Percentiles rank a stretch among this genome's conserved stretches.
Evolutionary conservation across 2,329 filamentous ascomycete genomes (phyloP).

Genomic region (Neofusicoccum ribis): DNA sequence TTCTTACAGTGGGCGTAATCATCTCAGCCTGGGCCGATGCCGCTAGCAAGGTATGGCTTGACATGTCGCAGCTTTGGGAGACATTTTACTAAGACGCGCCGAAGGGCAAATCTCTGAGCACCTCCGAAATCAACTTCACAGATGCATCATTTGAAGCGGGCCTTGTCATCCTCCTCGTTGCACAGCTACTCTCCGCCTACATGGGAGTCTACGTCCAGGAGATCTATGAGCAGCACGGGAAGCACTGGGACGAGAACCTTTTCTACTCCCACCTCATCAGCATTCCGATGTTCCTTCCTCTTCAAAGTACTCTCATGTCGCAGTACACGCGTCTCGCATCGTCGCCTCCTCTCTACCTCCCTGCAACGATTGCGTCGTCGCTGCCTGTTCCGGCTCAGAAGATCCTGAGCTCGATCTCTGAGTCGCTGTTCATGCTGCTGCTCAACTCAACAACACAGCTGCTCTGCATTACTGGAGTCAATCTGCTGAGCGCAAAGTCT

Average conservation of each 20-base stretch:
- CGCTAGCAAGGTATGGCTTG: conserved; percentile 67
- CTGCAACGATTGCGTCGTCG: conserved; percentile 30
- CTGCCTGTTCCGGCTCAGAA: conserved; percentile 34
- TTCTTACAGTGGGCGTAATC: conserved; percentile 84
- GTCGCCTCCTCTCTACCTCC: conserved; percentile 60
- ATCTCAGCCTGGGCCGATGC: conserved; percentile 89
- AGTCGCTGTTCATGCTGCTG: conserved; percentile 68
- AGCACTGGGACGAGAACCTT: conserved; percentile 91
- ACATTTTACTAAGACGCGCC: neutral
- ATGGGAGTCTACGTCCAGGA: conserved; percentile 96
- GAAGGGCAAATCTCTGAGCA: conserved; percentile 46
- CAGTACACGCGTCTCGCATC: conserved; percentile 65
- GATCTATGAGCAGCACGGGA: conserved; percentile 81
- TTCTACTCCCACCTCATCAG: conserved; percentile 86
- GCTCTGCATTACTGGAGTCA: conserved; percentile 92
- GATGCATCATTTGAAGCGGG: conserved; percentile 64
- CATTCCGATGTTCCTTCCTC: conserved; percentile 73
- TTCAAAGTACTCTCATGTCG: conserved; percentile 63
- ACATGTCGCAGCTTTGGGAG: neutral
- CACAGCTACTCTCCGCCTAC: conserved; percentile 85
- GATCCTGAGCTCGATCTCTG: conserved; percentile 49
- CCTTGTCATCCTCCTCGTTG: conserved; percentile 78
- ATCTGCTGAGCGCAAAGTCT: conserved; percentile 83
- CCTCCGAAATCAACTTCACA: conserved; percentile 38
- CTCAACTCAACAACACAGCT: conserved; percentile 89